Evolutionary conservation across 1,284 basidiomycete species (phyloP), one percentile per base, ranked within the genome.

Genomic region (Naganishia sp.): DNA sequence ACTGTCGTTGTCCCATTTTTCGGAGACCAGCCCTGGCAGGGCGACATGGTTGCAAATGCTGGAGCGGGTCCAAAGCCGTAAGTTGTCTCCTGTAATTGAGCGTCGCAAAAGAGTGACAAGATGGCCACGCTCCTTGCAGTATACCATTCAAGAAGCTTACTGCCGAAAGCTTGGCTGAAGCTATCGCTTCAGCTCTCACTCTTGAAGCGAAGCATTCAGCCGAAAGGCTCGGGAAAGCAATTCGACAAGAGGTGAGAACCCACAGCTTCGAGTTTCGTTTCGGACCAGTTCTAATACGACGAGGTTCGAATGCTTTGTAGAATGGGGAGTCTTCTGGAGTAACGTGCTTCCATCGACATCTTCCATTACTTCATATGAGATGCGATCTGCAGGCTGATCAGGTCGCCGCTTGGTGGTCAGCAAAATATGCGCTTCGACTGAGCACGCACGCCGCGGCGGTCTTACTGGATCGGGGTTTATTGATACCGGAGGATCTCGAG

Each of bases 1-100:
- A 88, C 87, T 0, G 83, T 88, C 9, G 82, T 88, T 0, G 84
- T 88, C 1, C 86, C 87, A 0, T 88, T 87, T 78, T 88, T 88
- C 74, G 87, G 87, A 0, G 88, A 89, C 72, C 87, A 89, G 72
- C 76, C 78, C 72, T 77, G 61, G 48, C 83, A 82, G 81, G 83
- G 81, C 1, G 74, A 79, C 25, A 87, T 87, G 84, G 85, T 88
- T n/a, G 79, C 85, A 60, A 81, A 81, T 66, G 83, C 86, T 18
- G 86, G 86, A 10, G 87, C 86, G 1, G 88, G 88, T 6, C 86
- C 86, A 0, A 76, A 80, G 43, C 86, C 86, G 3, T 69, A 33
- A 56, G 68, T 63, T 54, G 83, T 18, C 78, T 78, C 0, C 81
- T 43, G 15, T 11, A 44, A 54, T 44, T 42, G 43, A 15, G 13